phyloP scores from a whole-genome alignment of 495 filamentous ascomycete species.

The Podospora appendiculata region DNA sequence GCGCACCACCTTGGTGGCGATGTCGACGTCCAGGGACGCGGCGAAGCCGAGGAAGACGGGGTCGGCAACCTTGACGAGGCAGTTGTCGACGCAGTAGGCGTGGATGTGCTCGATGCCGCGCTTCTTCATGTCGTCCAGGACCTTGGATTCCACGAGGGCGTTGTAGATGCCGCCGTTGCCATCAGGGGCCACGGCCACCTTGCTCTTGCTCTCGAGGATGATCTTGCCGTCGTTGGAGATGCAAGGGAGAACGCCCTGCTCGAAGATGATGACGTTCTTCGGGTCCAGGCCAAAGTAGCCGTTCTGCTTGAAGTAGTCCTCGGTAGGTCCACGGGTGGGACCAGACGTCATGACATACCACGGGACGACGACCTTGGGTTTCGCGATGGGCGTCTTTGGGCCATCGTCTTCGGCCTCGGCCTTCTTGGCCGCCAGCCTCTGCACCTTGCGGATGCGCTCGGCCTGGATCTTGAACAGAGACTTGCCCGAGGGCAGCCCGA shows the following conservation, averaged over 20 bases:
- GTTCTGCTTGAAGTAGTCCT: constrained; percentile 85
- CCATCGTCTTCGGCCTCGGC: constrained; percentile 8
- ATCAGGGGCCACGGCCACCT: constrained; percentile 95
- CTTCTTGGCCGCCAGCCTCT: constrained; percentile 70
- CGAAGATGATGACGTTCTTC: constrained; percentile 86
- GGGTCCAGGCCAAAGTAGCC: constrained; percentile 82
- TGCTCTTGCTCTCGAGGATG: constrained; percentile 80
- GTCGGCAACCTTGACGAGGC: constrained; percentile 94
- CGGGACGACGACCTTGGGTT: constrained; percentile 61
- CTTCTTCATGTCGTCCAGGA: constrained; percentile 79
- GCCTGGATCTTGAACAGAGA: constrained; percentile 96
- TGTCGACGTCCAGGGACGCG: constrained; percentile 82
- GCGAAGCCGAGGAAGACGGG: constrained; percentile 93
- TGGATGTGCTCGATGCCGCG: constrained; percentile 94
- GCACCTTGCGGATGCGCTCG: constrained; percentile 84
- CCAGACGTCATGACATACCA: constrained; percentile 99
- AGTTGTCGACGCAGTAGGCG: constrained; percentile 98
- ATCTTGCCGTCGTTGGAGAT: constrained; percentile 98
- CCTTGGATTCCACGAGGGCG: constrained; percentile 73
- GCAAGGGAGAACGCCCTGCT: constrained; percentile 94
- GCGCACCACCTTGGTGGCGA: constrained; percentile 96
- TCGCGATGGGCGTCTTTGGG: neutral
- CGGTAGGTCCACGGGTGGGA: constrained; percentile 85
- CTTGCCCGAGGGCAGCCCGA: constrained; percentile 86
- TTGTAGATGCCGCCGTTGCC: constrained; percentile 97